A percentile compares a stretch with the other conserved stretches of the same genome.
Evolutionary conservation across 441 rosid species (phyloP).

Genomic region (Aleurites moluccanus): DNA sequence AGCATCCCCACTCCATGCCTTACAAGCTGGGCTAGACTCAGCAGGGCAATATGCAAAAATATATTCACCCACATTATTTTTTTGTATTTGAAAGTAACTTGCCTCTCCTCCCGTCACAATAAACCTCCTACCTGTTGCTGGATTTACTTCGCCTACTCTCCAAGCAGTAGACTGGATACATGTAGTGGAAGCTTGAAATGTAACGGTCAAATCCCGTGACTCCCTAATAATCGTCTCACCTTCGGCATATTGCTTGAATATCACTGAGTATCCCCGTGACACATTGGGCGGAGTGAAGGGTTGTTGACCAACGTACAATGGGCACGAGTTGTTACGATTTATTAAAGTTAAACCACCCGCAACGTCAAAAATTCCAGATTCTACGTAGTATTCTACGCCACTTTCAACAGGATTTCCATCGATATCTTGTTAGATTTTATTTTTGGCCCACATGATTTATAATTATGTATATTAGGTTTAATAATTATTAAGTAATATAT

Average conservation of each 20-base stretch:
- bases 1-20: neutral
- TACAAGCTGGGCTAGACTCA: conserved; percentile 4
- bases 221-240: conserved; percentile 14
- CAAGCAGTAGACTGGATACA: conserved; percentile 10
- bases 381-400: conserved; percentile 13
- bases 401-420: conserved; percentile 7
- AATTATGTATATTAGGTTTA: too few relatives aligned
- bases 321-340: conserved; percentile 4
- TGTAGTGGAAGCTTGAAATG: neutral
- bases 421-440: too few relatives aligned
- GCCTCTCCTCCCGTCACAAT: conserved; percentile 11
- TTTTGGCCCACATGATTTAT: too few relatives aligned
- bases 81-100: conserved; percentile 1
- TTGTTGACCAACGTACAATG: conserved; percentile 11
- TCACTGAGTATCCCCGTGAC: neutral
- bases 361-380: neutral
- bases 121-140: conserved; percentile 3
- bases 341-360: conserved; percentile 7
- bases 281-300: neutral
- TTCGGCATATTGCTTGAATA: neutral
- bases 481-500: too few relatives aligned
- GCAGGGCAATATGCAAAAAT: conserved; percentile 3
- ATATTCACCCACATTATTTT: neutral
- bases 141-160: conserved; percentile 10
- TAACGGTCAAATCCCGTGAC: conserved; percentile 7